These are phyloP conservation scores for Cystofilobasidium bisporidii DNA, from an alignment of 768 basidiomycete species.

Conservation along the genomic window DNA sequence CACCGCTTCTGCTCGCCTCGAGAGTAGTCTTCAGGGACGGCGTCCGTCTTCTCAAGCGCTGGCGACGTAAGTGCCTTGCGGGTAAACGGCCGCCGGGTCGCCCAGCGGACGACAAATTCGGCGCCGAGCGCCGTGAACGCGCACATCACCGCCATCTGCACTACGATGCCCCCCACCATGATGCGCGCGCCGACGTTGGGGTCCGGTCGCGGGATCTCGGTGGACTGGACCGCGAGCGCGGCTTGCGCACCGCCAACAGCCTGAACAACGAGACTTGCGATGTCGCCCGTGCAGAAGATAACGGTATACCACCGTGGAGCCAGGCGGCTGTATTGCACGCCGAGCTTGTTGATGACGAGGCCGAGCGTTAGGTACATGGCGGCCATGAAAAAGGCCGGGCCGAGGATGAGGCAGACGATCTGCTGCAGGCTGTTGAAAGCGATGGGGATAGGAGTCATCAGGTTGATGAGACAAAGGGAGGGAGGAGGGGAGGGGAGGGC, in stretches of 20 bases:
- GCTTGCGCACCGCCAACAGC: constrained; percentile 56
- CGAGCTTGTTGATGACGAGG: constrained; percentile 45
- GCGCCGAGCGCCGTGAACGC: constrained; percentile 7
- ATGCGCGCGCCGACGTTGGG: constrained; percentile 10
- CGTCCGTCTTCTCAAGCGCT: neutral
- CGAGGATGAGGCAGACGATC: constrained; percentile 46
- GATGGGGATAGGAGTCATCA: neutral
- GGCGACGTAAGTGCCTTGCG: neutral
- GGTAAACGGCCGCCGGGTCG: constrained; percentile 2
- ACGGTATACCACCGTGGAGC: constrained; percentile 40
- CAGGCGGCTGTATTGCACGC: constrained; percentile 47
- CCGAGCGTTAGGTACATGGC: constrained; percentile 53
- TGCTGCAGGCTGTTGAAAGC: constrained; percentile 4
- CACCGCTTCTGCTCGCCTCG: neutral
- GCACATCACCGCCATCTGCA: constrained; percentile 23
- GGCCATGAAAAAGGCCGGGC: constrained; percentile 42
- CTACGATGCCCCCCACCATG: constrained; percentile 17
- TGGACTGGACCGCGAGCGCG: constrained; percentile 36
- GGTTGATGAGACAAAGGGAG: too few species aligned
- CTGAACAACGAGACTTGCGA: constrained; percentile 56
- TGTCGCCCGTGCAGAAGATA: constrained; percentile 43
- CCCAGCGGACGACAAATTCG: constrained; percentile 18
- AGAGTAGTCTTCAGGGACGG: neutral
- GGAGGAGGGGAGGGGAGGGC: too few species aligned
- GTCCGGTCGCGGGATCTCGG: neutral